These are phyloP conservation scores for Sporothrix sp. DNA, from an alignment of 2,329 filamentous ascomycete species.

Conservation along the genomic window DNA sequence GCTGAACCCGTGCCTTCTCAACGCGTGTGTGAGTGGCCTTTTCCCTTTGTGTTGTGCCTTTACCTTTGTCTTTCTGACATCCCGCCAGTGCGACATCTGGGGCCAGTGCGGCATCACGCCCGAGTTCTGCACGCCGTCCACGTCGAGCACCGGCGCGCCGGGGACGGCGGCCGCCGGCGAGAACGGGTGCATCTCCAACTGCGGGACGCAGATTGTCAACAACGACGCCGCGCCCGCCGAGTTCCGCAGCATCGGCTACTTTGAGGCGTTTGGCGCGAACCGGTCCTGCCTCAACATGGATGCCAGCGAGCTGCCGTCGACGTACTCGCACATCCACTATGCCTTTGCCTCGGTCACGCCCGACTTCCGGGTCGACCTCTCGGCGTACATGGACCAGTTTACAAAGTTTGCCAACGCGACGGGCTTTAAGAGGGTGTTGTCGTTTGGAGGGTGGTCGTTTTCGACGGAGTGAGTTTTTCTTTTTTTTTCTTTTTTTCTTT, in stretches of 20 bases:
- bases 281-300: slow-evolving; percentile 25
- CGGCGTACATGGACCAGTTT: slow-evolving; percentile 23
- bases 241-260: slow-evolving; percentile 25
- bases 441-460: slow-evolving; percentile 37
- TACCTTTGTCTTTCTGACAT: too few species aligned
- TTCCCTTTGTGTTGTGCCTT: too few species aligned
- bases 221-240: not conserved
- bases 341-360: slow-evolving; percentile 22
- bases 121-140: slow-evolving; percentile 34
- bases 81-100: slow-evolving; percentile 30
- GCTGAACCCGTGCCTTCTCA: slow-evolving; percentile 24
- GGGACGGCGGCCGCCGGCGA: slow-evolving; percentile 14
- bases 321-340: slow-evolving; percentile 24
- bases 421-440: slow-evolving; percentile 30
- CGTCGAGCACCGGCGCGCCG: slow-evolving; percentile 15
- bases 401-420: slow-evolving; percentile 22
- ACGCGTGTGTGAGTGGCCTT: too few species aligned
- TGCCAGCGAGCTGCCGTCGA: slow-evolving; percentile 18
- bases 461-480: slow-evolving; percentile 29
- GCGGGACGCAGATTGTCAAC: slow-evolving; percentile 27
- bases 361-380: slow-evolving; percentile 10
- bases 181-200: slow-evolving; percentile 33
- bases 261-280: slow-evolving; percentile 25
- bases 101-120: slow-evolving; percentile 36
- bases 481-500: too few species aligned